phyloP scores from a whole-genome alignment of 345 rosid genomes.

The Litchi chinensis region DNA sequence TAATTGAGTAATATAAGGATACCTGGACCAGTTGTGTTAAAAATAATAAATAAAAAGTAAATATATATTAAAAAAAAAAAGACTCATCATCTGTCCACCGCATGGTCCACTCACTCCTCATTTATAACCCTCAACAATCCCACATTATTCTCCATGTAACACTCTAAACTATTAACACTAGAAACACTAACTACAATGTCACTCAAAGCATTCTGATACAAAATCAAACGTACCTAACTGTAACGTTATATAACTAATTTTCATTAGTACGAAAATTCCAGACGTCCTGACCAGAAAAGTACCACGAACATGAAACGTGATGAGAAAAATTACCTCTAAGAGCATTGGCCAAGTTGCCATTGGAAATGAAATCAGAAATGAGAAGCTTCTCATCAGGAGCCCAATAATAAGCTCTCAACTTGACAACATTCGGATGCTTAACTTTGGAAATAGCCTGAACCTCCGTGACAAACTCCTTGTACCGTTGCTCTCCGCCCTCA shows the following conservation, averaged over 20 bases:
- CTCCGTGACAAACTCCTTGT: slow-evolving; percentile 86
- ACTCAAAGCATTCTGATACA: no score
- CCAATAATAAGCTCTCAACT: slow-evolving; percentile 95
- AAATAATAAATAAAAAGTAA: no score
- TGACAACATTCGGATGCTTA: slow-evolving; percentile 94
- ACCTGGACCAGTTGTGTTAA: background rate
- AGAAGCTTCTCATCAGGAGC: slow-evolving; percentile 96
- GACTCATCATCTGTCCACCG: slow-evolving; percentile 20
- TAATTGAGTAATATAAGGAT: no score
- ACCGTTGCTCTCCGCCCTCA: slow-evolving; percentile 94
- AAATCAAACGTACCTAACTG: no score
- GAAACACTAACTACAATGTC: no score
- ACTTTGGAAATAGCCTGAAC: slow-evolving; percentile 89
- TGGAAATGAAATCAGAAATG: slow-evolving; percentile 83
- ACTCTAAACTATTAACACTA: no score
- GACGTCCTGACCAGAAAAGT: no score
- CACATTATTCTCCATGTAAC: no score
- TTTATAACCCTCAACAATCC: background rate
- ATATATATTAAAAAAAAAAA: background rate
- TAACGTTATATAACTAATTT: no score
- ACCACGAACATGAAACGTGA: no score
- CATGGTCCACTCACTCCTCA: slow-evolving; percentile 22
- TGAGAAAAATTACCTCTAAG: slow-evolving; percentile 58
- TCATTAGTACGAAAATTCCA: no score
- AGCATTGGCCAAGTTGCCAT: slow-evolving; percentile 86